These are phyloP conservation scores for Trametopsis cervina DNA, from an alignment of 768 basidiomycete species.

Conservation along the genomic window DNA sequence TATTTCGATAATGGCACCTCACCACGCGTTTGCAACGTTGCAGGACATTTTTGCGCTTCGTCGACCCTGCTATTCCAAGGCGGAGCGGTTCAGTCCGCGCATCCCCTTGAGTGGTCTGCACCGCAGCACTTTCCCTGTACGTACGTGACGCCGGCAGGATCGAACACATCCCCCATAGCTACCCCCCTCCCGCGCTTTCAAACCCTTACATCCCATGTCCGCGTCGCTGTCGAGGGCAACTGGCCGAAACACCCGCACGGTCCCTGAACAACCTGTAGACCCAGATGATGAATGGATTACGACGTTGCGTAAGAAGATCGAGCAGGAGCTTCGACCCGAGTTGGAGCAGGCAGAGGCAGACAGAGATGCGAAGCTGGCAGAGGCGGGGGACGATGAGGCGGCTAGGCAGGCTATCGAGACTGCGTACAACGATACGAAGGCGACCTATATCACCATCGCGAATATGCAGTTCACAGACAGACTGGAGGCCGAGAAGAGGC, in stretches of 20 bases:
- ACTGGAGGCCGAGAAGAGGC: slow-evolving; percentile 25
- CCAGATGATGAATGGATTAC: slow-evolving; percentile 53
- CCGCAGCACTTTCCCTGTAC: not conserved
- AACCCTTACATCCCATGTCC: not conserved
- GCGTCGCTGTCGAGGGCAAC: not conserved
- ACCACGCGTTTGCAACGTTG: slow-evolving; percentile 39
- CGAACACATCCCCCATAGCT: not conserved
- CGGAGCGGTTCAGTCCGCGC: not conserved
- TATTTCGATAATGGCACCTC: slow-evolving; percentile 26
- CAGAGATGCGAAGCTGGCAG: slow-evolving; percentile 41
- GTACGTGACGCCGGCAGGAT: not conserved
- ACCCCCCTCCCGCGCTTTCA: not conserved
- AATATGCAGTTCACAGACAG: slow-evolving; percentile 38
- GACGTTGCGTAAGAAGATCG: slow-evolving; percentile 42
- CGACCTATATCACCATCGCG: slow-evolving; percentile 37
- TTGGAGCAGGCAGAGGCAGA: slow-evolving; percentile 62
- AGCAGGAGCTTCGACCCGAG: slow-evolving; percentile 31
- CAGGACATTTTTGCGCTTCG: not conserved
- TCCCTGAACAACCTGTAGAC: slow-evolving; percentile 23
- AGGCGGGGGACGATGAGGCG: slow-evolving; percentile 27
- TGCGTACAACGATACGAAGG: slow-evolving; percentile 37
- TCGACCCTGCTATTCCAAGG: not conserved
- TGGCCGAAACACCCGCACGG: not conserved
- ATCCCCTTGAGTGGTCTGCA: not conserved
- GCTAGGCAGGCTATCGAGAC: slow-evolving; percentile 28